phyloP scores from a whole-genome alignment of 768 basidiomycete genomes.

The Kwoniella newhampshirensis region DNA sequence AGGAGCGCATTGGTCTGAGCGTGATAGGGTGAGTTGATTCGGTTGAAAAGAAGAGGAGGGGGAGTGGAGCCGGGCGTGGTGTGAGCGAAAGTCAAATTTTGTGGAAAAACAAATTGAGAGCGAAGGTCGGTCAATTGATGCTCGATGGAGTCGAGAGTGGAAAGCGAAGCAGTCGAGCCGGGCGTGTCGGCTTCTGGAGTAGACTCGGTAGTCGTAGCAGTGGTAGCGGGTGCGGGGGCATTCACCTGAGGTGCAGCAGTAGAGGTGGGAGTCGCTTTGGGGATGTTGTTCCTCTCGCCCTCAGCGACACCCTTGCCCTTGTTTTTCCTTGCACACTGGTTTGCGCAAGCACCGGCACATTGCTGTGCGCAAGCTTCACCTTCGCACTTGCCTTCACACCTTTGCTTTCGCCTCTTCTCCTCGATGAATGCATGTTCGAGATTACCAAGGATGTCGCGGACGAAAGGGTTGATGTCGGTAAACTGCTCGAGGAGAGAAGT shows the following conservation, averaged over 20 bases:
- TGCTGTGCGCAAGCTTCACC: background rate
- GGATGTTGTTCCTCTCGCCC: conserved; percentile 29
- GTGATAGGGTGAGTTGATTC: conserved; percentile 64
- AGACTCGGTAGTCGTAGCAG: conserved; percentile 12
- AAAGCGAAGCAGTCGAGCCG: conserved; percentile 21
- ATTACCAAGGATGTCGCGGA: conserved; percentile 42
- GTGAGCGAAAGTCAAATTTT: conserved; percentile 33
- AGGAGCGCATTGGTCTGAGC: conserved; percentile 65
- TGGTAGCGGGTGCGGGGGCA: conserved; percentile 8
- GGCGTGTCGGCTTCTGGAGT: background rate
- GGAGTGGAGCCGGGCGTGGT: conserved; percentile 9
- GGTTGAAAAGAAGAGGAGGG: conserved; percentile 61
- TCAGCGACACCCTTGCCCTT: conserved; percentile 45
- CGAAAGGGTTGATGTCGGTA: conserved; percentile 41
- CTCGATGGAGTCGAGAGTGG: conserved; percentile 30
- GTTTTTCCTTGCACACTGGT: conserved; percentile 13
- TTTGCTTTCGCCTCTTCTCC: conserved; percentile 9
- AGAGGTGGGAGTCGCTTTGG: conserved; percentile 20
- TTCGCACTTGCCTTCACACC: conserved; percentile 1
- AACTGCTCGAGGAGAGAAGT: conserved; percentile 29
- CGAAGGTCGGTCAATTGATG: conserved; percentile 26
- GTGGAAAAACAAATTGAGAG: conserved; percentile 38
- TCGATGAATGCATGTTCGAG: conserved; percentile 40
- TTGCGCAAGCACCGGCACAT: conserved; percentile 2
- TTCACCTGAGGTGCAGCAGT: conserved; percentile 13